Base-by-base conservation (phyloP, 352 stramenopile genomes). In the Phytophthora cryptogea region DNA sequence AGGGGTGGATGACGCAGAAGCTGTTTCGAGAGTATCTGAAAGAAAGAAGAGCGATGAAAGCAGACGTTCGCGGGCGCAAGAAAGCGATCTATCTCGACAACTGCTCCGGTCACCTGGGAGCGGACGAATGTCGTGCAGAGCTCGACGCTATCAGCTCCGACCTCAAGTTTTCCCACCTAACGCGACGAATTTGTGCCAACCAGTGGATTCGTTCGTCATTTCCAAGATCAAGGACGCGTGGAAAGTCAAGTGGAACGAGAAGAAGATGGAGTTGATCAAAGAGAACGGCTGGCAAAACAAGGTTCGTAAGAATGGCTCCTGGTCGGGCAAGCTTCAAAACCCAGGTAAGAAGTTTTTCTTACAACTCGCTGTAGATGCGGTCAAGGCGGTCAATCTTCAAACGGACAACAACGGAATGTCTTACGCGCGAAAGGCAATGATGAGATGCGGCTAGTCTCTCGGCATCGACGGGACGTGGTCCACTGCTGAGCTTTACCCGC, bases 151-250 rank as follows among this genome's bases (percentile, higher is more conserved):
- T 62, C 3, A 60, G 64, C 20, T 30, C 64, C 4, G 28, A 37
- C 7, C 40, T 68, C 5, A 33, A 32, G 5, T 70, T 50, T 42
- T 65, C 1, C 53, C 52, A n/a, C 9, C 58, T 9, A 62, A 64
- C 30, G 41, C 58, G 5, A 68, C 48, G 2, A 49, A 66, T 43
- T 47, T 70, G 40, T 66, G 53, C 16, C 67, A 75, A n/a, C 56
- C 56, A 17, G 51, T 52, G 5, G 61, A 68, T 31, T 76, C 59
- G 1, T 76, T 73, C 47, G 50, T 76, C 7, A 70, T 76, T 27
- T 13, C 58, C 1, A 71, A 68, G 17, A 61, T 70, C 20, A 71
- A 75, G 35, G 56, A 68, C 35, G 59, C 52, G 14, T 70, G 65
- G 59, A 31, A 52, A 7, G 31, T 58, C 3, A 50, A 35, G 10